Conservation (phyloP, 306 rosid genomes). For the Cicer yamashitae region DNA sequence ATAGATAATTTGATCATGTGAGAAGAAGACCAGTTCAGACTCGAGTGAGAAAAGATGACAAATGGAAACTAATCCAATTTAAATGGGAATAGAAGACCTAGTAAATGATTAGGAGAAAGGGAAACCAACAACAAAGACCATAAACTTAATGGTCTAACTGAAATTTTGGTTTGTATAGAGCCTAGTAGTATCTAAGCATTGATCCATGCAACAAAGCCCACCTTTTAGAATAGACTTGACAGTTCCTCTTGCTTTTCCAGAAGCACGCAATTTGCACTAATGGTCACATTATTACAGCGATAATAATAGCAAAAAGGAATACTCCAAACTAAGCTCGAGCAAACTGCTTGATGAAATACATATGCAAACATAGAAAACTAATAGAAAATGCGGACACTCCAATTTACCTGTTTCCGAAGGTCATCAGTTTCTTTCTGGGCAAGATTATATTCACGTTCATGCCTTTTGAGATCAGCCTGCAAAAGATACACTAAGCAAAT, state of each 20-base stretch:
- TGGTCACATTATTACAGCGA: not conserved
- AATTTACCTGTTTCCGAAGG: constrained; percentile 83
- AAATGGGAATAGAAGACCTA: not conserved
- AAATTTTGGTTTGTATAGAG: constrained; percentile 4
- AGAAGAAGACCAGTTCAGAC: constrained; percentile 1
- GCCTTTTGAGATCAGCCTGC: constrained; percentile 81
- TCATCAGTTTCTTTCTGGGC: constrained; percentile 77
- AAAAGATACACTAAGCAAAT: constrained; percentile 43
- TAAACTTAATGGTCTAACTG: not conserved
- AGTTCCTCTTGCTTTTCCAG: not conserved
- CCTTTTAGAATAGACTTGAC: not conserved
- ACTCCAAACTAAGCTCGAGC: constrained; percentile 16
- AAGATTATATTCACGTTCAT: constrained; percentile 73
- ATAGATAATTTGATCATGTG: not conserved
- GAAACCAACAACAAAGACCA: constrained; percentile 6
- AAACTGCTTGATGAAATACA: constrained; percentile 15
- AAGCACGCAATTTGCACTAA: not conserved
- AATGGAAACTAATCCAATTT: not conserved
- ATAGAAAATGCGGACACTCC: not conserved
- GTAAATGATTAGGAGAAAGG: not conserved
- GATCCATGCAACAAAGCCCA: not conserved
- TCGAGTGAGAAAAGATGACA: not conserved
- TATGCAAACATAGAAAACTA: constrained; percentile 29
- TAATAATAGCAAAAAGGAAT: not conserved
- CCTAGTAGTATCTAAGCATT: not conserved